Conservation (phyloP, 768 basidiomycete genomes). For the Ephemerocybe angulata region DNA sequence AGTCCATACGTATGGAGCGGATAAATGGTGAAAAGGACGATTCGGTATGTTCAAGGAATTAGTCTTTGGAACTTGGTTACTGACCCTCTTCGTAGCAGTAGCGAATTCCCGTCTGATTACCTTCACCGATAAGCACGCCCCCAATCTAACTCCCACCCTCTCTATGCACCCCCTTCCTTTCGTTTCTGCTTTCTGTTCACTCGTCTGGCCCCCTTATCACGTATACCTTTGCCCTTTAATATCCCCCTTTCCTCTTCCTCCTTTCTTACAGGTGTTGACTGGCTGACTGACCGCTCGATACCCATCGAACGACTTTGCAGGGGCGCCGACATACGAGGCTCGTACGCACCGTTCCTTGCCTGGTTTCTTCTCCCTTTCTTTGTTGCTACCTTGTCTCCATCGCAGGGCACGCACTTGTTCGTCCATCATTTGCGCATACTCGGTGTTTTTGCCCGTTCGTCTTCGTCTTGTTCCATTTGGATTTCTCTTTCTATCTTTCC, state of each 20-base stretch:
- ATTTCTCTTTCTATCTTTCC: not conserved
- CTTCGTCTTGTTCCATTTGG: too few species aligned
- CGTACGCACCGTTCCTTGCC: too few species aligned
- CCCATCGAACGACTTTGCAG: too few species aligned
- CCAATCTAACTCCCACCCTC: not conserved
- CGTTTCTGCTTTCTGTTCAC: not conserved
- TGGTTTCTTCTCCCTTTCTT: too few species aligned
- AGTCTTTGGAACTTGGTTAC: not conserved
- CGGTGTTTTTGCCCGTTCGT: too few species aligned
- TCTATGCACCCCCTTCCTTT: conserved; percentile 1
- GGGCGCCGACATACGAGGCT: too few species aligned
- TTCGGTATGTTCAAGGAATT: conserved; percentile 24
- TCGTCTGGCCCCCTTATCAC: not conserved
- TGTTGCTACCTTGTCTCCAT: too few species aligned
- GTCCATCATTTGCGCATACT: too few species aligned
- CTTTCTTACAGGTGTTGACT: too few species aligned
- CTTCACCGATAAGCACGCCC: not conserved
- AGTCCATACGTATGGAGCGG: conserved; percentile 38
- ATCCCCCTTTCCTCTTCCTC: not conserved
- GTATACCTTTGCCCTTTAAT: not conserved
- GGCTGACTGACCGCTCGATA: too few species aligned
- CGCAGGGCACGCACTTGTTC: too few species aligned
- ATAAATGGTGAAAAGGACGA: conserved; percentile 44
- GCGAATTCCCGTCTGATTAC: not conserved
- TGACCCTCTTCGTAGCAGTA: not conserved